Evolutionary conservation across 2,329 filamentous ascomycete genomes (phyloP).

Genomic region (Botrytis sinoallii): DNA sequence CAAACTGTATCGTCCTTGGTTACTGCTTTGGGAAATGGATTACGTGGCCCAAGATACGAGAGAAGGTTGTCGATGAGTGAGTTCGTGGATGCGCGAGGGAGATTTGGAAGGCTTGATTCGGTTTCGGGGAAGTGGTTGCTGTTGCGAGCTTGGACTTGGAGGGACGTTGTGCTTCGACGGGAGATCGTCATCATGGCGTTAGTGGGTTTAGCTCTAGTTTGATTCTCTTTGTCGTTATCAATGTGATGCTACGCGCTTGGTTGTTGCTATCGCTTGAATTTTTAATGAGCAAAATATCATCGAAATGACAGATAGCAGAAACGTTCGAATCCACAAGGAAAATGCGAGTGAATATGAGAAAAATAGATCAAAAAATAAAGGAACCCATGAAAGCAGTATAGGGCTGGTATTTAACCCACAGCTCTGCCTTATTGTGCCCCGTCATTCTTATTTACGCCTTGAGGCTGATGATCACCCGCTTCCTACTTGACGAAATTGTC

Average conservation of each 20-base stretch:
- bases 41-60: slow-evolving; percentile 49
- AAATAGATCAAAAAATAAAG: background rate
- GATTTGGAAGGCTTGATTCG: slow-evolving; percentile 47
- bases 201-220: background rate
- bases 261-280: background rate
- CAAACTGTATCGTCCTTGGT: slow-evolving; percentile 68
- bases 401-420: background rate
- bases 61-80: slow-evolving; percentile 41
- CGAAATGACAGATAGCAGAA: background rate
- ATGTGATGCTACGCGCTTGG: too few relatives aligned
- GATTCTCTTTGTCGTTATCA: background rate
- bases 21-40: slow-evolving; percentile 59
- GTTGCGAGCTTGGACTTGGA: slow-evolving; percentile 15
- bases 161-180: slow-evolving; percentile 10
- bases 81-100: slow-evolving; percentile 33
- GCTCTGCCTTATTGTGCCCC: background rate
- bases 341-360: background rate
- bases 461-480: background rate
- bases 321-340: background rate
- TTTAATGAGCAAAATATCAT: background rate
- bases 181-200: slow-evolving; percentile 1
- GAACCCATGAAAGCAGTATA: background rate
- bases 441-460: background rate
- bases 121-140: slow-evolving; percentile 30
- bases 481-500: background rate